Percentiles rank a stretch among this genome's conserved stretches.
phyloP scores from a whole-genome alignment of 129 eudicot species.

The Pittosporum tobira region DNA sequence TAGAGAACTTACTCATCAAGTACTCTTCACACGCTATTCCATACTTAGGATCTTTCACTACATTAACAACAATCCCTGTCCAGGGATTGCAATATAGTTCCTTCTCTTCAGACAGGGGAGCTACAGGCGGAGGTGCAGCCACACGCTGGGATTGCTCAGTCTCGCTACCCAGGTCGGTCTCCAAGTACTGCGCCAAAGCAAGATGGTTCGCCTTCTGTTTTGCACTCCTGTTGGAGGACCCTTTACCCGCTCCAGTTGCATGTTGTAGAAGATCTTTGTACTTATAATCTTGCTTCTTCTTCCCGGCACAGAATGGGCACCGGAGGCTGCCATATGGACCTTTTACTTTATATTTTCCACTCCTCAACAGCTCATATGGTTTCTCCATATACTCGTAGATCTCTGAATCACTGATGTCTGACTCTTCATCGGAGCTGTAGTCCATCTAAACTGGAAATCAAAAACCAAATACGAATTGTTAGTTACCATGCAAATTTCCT shows the following conservation, averaged over 20 bases:
- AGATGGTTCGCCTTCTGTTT: slow-evolving; percentile 85
- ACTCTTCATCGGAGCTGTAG: slow-evolving; percentile 62
- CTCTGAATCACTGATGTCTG: slow-evolving; percentile 93
- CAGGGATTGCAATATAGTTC: slow-evolving; percentile 74
- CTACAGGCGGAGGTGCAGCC: slow-evolving; percentile 24
- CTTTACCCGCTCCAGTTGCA: slow-evolving; percentile 76
- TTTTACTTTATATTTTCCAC: slow-evolving; percentile 53
- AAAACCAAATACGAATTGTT: neutral
- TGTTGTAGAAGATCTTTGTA: slow-evolving; percentile 82
- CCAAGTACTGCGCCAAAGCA: slow-evolving; percentile 59
- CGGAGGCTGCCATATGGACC: slow-evolving; percentile 57
- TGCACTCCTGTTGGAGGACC: slow-evolving; percentile 71
- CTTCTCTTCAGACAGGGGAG: slow-evolving; percentile 26
- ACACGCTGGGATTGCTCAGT: slow-evolving; percentile 29
- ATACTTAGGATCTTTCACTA: slow-evolving; percentile 25
- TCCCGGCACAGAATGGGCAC: slow-evolving; percentile 97
- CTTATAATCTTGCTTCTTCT: slow-evolving; percentile 82
- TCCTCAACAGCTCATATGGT: slow-evolving; percentile 51
- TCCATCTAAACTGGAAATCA: slow-evolving; percentile 44
- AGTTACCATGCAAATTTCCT: neutral
- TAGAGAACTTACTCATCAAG: slow-evolving; percentile 49
- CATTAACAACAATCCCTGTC: slow-evolving; percentile 74
- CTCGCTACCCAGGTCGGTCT: slow-evolving; percentile 47
- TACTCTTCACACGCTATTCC: slow-evolving; percentile 26
- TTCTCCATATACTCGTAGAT: slow-evolving; percentile 55